Evolutionary conservation across 495 filamentous ascomycete genomes (phyloP).

Genomic region (Echria macrotheca): DNA sequence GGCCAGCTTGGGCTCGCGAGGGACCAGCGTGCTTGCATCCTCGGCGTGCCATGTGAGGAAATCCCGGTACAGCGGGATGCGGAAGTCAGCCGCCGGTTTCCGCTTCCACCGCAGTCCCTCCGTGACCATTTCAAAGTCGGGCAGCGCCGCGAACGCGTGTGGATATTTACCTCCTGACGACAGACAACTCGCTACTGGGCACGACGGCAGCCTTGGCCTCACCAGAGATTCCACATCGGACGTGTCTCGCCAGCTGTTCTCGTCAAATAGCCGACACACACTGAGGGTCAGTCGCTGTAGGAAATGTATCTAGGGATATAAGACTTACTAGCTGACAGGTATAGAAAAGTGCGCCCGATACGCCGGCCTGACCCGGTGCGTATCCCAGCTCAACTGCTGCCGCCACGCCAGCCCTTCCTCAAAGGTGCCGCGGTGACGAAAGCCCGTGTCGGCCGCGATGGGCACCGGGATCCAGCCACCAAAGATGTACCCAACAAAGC

Average conservation of each 20-base stretch:
- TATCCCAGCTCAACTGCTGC: constrained; percentile 32
- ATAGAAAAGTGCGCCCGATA: constrained; percentile 35
- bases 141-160: constrained; percentile 16
- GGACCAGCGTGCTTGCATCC: constrained; percentile 1
- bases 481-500: constrained; percentile 33
- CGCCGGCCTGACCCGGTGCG: constrained; percentile 28
- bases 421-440: constrained; percentile 20
- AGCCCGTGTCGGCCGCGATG: constrained; percentile 12
- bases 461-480: constrained; percentile 36
- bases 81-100: constrained; percentile 11
- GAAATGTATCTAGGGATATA: not conserved
- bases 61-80: constrained; percentile 9
- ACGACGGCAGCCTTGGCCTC: constrained; percentile 4
- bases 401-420: constrained; percentile 32
- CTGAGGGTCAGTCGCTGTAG: not conserved
- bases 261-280: constrained; percentile 10
- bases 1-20: constrained; percentile 6
- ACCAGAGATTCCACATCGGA: constrained; percentile 1
- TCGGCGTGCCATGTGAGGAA: not conserved
- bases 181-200: not conserved
- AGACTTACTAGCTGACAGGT: constrained; percentile 31
- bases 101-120: constrained; percentile 12
- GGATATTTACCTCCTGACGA: no score
- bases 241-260: constrained; percentile 3
- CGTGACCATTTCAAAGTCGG: constrained; percentile 9